Percentiles rank a stretch among this genome's conserved stretches.
Evolutionary conservation across 768 basidiomycete genomes (phyloP).

Genomic region (Mycena polygramma): DNA sequence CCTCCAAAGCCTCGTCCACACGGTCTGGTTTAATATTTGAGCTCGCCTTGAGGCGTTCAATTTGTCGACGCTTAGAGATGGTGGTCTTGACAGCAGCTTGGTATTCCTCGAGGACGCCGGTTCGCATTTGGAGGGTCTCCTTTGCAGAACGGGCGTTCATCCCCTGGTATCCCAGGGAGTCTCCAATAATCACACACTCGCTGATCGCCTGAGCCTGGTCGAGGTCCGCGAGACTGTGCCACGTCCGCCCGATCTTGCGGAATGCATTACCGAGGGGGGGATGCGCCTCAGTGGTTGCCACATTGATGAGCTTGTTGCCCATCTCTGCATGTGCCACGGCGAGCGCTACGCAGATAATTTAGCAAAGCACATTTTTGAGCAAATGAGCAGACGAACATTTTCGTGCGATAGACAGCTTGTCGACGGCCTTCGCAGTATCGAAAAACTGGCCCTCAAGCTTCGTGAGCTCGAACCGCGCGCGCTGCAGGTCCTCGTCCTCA

Average conservation of each 20-base stretch:
- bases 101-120: conserved; percentile 93
- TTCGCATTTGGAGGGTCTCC: conserved; percentile 91
- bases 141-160: conserved; percentile 98
- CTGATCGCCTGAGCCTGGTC: conserved; percentile 93
- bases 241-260: conserved; percentile 87
- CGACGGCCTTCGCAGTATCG: conserved; percentile 91
- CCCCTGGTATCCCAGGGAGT: conserved; percentile 95
- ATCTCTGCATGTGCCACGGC: conserved; percentile 87
- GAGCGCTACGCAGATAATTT: conserved; percentile 63
- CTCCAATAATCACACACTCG: conserved; percentile 96
- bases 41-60: conserved; percentile 90
- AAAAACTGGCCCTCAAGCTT: conserved; percentile 94
- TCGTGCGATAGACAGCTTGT: conserved; percentile 83
- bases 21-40: conserved; percentile 87
- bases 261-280: conserved; percentile 86
- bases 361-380: conserved; percentile 14
- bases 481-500: conserved; percentile 93
- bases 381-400: conserved; percentile 67
- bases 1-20: conserved; percentile 92
- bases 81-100: conserved; percentile 93
- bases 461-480: conserved; percentile 91
- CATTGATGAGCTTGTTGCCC: conserved; percentile 92
- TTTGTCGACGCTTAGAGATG: conserved; percentile 92
- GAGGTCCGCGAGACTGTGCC: conserved; percentile 90
- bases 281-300: conserved; percentile 91